Base-by-base conservation (phyloP, 257 asterid genomes). In the Lithospermum erythrorhizon region DNA sequence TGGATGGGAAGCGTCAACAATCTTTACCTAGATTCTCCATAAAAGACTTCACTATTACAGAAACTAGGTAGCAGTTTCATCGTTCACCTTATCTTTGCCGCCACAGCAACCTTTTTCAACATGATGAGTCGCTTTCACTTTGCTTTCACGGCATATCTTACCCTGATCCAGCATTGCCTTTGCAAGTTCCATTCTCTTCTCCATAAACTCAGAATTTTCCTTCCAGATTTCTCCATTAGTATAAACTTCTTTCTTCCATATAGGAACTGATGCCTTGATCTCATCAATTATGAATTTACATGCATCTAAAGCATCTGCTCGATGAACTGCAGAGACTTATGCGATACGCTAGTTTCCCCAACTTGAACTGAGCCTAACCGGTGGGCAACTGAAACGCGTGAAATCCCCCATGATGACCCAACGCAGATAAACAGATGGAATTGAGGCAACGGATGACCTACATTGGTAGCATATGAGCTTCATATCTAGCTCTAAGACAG, bases 241-340 rank as follows among this genome's bases (percentile, higher is more conserved):
- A 69, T 86, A 93, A 62, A 93, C 94, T 75, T 93, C 97, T 72
- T 93, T 89, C 96, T 93, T 93, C 97, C 99, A 93, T 61, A 89
- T 81, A 0, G 97, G 99, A 61, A 93, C 98, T 0, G 84, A 77
- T 15, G 95, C 96, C 84, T 93, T 89, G 9, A 93, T 78, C 79
- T 93, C 99, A 61, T 93, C 97, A 9, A 93, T 93, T 70, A 89
- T 62, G 59, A 80, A 93, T 61, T 86, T 74, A 65, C 97, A 93
- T 21, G 96, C 97, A 72, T 82, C 94, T 89, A 93, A 64, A 18
- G 89, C 80, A 61, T 93, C 98, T 9, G 72, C 85, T 25, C 97
- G 79, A 41, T 93, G 98, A 57, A 83, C 94, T 3, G 96, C 55
- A 0, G 98, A 93, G 49, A 73, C 66, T 9, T 95, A 97, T 56